Base-by-base conservation (phyloP, 441 rosid species). In the Rhodomyrtus psidioides region DNA sequence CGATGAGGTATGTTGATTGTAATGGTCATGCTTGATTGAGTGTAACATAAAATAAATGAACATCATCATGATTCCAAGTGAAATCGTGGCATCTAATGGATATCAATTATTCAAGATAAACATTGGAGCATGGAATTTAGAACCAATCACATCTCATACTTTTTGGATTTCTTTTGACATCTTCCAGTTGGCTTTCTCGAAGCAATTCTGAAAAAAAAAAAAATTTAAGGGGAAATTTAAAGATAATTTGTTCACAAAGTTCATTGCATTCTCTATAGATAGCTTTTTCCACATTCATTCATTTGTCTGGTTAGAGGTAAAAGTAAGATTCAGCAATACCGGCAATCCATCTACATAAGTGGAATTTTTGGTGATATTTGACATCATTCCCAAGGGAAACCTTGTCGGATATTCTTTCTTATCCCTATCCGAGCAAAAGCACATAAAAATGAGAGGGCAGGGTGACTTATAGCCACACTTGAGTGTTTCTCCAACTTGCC, bases 21-120 rank as follows among this genome's bases (percentile, higher is more conserved):
- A 42, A 76, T 76, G 44, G 23, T 79, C 84, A 23, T 51, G 58
- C 65, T 57, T 84, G 74, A 59, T 83, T 46, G 44, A 75, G 56
- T 53, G 84, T 75, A 83, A 55, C 87, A 10, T 60, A 39, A 83
- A 85, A 10, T 55, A 49, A 83, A 83, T 74, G 84, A 58, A 62
- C 55, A 88, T 88, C 76, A 86, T 82, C 81, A 55, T 65, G 79
- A 24, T 70, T 85, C 59, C 49, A 83, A 85, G 83, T 85, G 87
- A 89, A 87, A 90, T 87, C 49, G 88, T 82, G 88, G 81, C 62
- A 82, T 84, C 39, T 79, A 75, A 81, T 55, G 88, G 88, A 85
- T 30, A 5, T 59, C 39, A 49, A 26, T 88, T 84, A 85, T 28
- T 89, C 57, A 58, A 85, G 56, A 86, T 88, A 87, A 83, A 83